Percentiles rank a stretch among this genome's conserved stretches.
Evolutionary conservation across 441 rosid species (phyloP).

Genomic region (Euphorbia schlechtendalii): DNA sequence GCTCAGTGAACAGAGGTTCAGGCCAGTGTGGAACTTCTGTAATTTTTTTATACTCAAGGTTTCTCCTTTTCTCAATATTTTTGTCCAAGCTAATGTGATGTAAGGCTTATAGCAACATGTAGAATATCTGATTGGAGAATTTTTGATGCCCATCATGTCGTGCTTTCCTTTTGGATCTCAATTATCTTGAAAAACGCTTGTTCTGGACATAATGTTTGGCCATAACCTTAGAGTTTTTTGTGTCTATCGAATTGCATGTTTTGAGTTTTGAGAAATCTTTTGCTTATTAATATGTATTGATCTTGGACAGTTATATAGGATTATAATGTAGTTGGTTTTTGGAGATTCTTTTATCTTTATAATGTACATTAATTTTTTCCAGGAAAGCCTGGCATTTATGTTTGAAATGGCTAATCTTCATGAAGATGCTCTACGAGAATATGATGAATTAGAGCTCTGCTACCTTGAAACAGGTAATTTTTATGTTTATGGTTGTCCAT

Average conservation of each 20-base stretch:
- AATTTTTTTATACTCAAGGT: conserved; percentile 98
- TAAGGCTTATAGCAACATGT: conserved; percentile 16
- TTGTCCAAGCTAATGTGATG: conserved; percentile 20
- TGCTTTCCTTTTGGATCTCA: conserved; percentile 8
- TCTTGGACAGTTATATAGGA: conserved; percentile 13
- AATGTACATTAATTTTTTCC: conserved; percentile 25
- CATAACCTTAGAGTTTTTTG: background rate
- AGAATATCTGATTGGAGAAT: conserved; percentile 14
- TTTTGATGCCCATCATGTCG: background rate
- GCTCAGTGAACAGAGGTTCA: conserved; percentile 89
- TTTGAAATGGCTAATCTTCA: conserved; percentile 97
- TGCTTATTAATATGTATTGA: conserved; percentile 10
- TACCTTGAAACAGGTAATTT: conserved; percentile 75
- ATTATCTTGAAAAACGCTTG: conserved; percentile 11
- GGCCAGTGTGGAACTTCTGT: conserved; percentile 98
- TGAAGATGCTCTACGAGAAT: conserved; percentile 96
- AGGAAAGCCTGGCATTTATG: conserved; percentile 99
- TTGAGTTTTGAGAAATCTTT: conserved; percentile 11
- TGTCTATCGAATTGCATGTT: background rate
- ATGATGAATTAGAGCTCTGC: conserved; percentile 96
- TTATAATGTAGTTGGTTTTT: background rate
- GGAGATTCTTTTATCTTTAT: conserved; percentile 13
- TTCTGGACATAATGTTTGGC: background rate
- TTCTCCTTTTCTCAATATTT: conserved; percentile 31
- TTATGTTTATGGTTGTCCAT: background rate